Conservation (phyloP, 2,329 filamentous ascomycete species). For the Aurifilum marmelostoma region DNA sequence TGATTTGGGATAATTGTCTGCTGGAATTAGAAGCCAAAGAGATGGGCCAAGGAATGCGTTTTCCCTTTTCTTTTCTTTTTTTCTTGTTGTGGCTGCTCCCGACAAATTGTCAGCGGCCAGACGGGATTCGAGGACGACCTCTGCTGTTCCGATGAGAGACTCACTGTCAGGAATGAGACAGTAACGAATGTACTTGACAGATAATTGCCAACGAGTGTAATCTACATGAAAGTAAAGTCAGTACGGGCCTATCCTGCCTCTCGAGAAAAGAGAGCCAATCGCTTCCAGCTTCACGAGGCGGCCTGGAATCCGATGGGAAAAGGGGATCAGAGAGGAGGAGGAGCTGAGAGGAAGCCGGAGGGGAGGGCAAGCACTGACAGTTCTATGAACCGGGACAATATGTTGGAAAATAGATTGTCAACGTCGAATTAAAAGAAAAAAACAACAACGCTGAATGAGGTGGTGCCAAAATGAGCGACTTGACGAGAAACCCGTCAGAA, state of each 20-base stretch:
- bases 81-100: slow-evolving; percentile 14
- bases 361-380: background rate
- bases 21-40: slow-evolving; percentile 14
- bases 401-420: background rate
- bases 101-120: slow-evolving; percentile 32
- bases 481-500: slow-evolving; percentile 50
- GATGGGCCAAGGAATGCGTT: slow-evolving; percentile 7
- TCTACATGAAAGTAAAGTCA: slow-evolving; percentile 34
- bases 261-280: slow-evolving; percentile 9
- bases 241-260: slow-evolving; percentile 24
- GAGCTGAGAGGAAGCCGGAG: background rate
- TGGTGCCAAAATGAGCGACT: slow-evolving; percentile 48
- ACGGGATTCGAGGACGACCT: slow-evolving; percentile 24
- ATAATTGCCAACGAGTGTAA: slow-evolving; percentile 55
- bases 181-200: slow-evolving; percentile 64
- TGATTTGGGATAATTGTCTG: slow-evolving; percentile 13
- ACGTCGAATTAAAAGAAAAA: background rate
- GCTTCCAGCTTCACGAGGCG: slow-evolving; percentile 15
- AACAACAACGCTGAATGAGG: slow-evolving; percentile 13
- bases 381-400: slow-evolving; percentile 10
- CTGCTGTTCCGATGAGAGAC: slow-evolving; percentile 33
- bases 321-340: background rate
- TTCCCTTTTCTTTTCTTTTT: background rate
- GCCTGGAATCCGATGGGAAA: background rate
- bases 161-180: slow-evolving; percentile 52